phyloP scores from a whole-genome alignment of 192 early-diverging fungal genomes.

The Cladochytrium replicatum region DNA sequence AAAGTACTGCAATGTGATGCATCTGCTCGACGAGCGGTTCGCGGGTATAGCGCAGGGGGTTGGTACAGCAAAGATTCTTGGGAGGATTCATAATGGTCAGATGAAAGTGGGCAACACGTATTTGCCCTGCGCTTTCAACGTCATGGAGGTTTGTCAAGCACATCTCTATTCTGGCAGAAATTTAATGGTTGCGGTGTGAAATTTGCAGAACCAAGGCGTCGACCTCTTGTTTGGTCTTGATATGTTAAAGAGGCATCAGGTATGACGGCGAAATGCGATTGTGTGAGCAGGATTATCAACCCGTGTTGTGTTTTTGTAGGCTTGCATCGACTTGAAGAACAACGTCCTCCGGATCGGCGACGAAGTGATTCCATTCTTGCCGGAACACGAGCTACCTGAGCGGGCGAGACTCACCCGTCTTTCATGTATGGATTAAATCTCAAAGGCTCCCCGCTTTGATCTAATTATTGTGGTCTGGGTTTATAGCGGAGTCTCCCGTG shows the following conservation, averaged over 20 bases:
- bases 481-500: background rate
- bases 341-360: constrained; percentile 73
- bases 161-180: background rate
- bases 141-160: constrained; percentile 72
- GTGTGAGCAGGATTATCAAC: background rate
- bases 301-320: constrained; percentile 28
- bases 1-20: constrained; percentile 69
- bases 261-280: constrained; percentile 8
- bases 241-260: constrained; percentile 85
- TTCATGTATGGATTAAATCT: constrained; percentile 3
- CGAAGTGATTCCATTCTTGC: constrained; percentile 72
- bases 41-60: constrained; percentile 87
- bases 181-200: background rate
- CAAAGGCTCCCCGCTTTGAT: background rate
- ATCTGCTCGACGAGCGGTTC: constrained; percentile 80
- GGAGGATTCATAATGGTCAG: constrained; percentile 83
- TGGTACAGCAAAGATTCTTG: constrained; percentile 91
- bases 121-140: constrained; percentile 81
- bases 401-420: constrained; percentile 22
- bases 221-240: constrained; percentile 92
- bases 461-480: constrained; percentile 1
- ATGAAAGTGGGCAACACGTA: constrained; percentile 71
- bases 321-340: constrained; percentile 80
- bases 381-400: constrained; percentile 85
- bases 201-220: constrained; percentile 58